Evolutionary conservation across 2,329 filamentous ascomycete genomes (phyloP).

Genomic region (Berkeleyomyces basicola): DNA sequence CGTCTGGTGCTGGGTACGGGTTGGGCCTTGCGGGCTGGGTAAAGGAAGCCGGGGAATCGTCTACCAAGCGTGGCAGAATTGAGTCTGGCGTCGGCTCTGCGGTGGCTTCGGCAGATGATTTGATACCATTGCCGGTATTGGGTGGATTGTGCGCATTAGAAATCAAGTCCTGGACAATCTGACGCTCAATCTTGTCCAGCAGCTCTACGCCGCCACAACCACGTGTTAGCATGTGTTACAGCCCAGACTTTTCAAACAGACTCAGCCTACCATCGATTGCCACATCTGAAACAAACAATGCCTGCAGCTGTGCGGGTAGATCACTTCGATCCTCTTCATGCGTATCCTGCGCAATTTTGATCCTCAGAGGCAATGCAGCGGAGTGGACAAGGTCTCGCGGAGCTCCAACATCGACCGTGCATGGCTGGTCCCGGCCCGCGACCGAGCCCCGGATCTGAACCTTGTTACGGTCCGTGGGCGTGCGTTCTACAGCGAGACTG

Average conservation of each 20-base stretch:
- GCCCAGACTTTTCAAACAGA: neutral
- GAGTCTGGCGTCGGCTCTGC: conserved; percentile 12
- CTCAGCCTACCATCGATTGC: conserved; percentile 37
- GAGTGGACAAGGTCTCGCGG: conserved; percentile 59
- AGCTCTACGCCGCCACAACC: conserved; percentile 31
- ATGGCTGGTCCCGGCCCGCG: conserved; percentile 64
- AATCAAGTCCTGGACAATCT: conserved; percentile 70
- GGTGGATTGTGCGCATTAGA: conserved; percentile 36
- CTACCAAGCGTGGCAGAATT: conserved; percentile 30
- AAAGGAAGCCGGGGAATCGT: conserved; percentile 44
- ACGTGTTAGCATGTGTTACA: neutral
- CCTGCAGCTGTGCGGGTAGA: conserved; percentile 31
- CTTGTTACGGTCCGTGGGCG: conserved; percentile 48
- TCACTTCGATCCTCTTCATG: conserved; percentile 33
- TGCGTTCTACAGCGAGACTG: conserved; percentile 62
- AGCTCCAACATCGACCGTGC: conserved; percentile 52
- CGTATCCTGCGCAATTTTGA: conserved; percentile 28
- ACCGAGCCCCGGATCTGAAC: conserved; percentile 70
- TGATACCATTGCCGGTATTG: conserved; percentile 60
- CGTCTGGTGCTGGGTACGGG: conserved; percentile 25
- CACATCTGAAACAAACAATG: conserved; percentile 57
- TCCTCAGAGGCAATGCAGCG: conserved; percentile 37
- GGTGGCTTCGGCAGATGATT: neutral
- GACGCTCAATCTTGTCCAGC: conserved; percentile 53
- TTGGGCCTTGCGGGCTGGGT: conserved; percentile 22